These are phyloP conservation scores for Neocucurbitaria cava DNA, from an alignment of 2,329 filamentous ascomycete genomes.

Conservation along the genomic window DNA sequence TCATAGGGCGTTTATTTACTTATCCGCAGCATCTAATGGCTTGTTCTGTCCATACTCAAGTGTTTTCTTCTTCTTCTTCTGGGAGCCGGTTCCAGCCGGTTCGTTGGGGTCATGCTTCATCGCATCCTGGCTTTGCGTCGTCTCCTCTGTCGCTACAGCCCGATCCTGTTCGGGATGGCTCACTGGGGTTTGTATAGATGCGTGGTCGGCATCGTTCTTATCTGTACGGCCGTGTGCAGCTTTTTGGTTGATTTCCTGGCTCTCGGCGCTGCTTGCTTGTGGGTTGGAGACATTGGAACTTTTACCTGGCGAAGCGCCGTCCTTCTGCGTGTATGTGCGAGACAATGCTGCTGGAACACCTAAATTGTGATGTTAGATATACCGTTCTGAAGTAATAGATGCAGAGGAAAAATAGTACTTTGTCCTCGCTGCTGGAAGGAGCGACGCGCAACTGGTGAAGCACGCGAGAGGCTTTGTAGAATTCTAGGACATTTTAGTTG, in stretches of 20 bases:
- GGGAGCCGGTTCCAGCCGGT: no score
- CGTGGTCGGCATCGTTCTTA: slow-evolving; percentile 12
- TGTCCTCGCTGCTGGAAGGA: slow-evolving; percentile 8
- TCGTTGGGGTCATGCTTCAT: slow-evolving; percentile 27
- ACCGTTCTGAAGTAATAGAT: background rate
- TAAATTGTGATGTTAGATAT: background rate
- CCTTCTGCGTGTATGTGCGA: slow-evolving; percentile 8
- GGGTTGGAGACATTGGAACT: slow-evolving; percentile 20
- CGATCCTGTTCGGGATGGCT: slow-evolving; percentile 15
- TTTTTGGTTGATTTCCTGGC: slow-evolving; percentile 18
- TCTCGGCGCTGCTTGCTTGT: slow-evolving; percentile 15
- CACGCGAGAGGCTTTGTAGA: slow-evolving; percentile 8
- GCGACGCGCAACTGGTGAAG: background rate
- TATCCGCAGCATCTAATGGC: slow-evolving; percentile 20
- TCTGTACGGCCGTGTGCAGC: slow-evolving; percentile 9
- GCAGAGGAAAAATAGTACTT: background rate
- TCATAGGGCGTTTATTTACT: slow-evolving; percentile 4
- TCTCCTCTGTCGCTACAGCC: slow-evolving; percentile 16
- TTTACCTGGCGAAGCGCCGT: slow-evolving; percentile 11
- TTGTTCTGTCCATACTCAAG: slow-evolving; percentile 22
- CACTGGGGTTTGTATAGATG: slow-evolving; percentile 16
- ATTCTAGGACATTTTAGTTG: slow-evolving; percentile 7
- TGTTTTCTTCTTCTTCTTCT: slow-evolving; percentile 25
- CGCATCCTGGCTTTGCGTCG: slow-evolving; percentile 22
- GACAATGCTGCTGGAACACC: slow-evolving; percentile 3